Conservation (phyloP, 306 rosid genomes). For the Lagenaria siceraria region DNA sequence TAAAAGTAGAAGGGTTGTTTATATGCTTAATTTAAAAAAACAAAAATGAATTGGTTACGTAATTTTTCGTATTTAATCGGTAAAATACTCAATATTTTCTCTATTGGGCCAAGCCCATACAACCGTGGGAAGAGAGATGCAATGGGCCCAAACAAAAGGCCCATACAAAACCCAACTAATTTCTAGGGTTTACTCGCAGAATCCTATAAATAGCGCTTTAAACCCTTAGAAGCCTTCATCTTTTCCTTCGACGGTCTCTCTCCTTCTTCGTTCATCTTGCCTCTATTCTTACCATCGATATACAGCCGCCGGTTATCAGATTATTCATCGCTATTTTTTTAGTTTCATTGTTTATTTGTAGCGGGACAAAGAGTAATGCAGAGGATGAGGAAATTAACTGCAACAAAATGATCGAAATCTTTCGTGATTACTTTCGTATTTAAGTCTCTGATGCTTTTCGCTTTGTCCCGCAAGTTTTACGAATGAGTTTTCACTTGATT, state of each 20-base stretch:
- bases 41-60: no score
- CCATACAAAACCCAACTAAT: background rate
- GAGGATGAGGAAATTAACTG: slow-evolving; percentile 12
- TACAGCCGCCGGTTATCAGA: background rate
- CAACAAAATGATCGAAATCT: slow-evolving; percentile 10
- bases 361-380: background rate
- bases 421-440: slow-evolving; percentile 12
- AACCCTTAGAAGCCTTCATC: background rate
- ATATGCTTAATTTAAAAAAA: no score
- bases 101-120: background rate
- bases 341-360: background rate
- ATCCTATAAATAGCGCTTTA: background rate
- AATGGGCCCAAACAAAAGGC: background rate
- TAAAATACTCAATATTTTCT: background rate
- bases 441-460: slow-evolving; percentile 12
- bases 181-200: background rate
- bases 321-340: background rate
- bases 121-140: background rate
- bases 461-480: background rate
- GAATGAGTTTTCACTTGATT: background rate
- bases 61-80: no score
- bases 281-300: background rate
- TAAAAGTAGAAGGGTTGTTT: no score
- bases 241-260: background rate
- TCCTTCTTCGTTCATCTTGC: background rate